Evolutionary conservation across 2,329 filamentous ascomycete genomes (phyloP).

Genomic region (Fusarium sp.): DNA sequence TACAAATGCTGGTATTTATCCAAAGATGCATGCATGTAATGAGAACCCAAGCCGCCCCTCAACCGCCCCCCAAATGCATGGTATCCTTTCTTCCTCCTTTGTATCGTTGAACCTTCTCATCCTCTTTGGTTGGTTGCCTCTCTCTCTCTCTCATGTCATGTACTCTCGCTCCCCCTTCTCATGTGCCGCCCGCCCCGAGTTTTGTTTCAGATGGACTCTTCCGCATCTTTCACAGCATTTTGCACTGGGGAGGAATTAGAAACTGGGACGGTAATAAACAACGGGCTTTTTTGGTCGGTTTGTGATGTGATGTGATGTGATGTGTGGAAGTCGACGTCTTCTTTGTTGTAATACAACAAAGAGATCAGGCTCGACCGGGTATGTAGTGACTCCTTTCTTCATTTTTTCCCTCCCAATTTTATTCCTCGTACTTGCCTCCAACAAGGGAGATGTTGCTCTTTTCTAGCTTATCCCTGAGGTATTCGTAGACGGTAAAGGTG

Average conservation of each 20-base stretch:
- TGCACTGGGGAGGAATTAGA: conserved; percentile 34
- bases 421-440: conserved; percentile 77
- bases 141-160: background rate
- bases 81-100: conserved; percentile 40
- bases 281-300: background rate
- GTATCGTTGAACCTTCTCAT: conserved; percentile 29
- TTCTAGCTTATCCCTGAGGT: conserved; percentile 78
- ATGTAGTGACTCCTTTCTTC: background rate
- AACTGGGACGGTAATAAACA: conserved; percentile 15
- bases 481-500: conserved; percentile 83
- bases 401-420: conserved; percentile 43
- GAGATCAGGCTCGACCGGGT: background rate
- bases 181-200: conserved; percentile 1
- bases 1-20: conserved; percentile 47
- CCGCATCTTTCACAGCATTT: conserved; percentile 26
- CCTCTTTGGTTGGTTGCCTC: conserved; percentile 1
- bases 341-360: background rate
- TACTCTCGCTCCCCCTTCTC: background rate
- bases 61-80: conserved; percentile 40
- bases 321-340: background rate
- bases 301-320: background rate
- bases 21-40: conserved; percentile 45
- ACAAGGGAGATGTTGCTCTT: conserved; percentile 70
- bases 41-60: conserved; percentile 38
- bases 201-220: conserved; percentile 28